phyloP scores from a whole-genome alignment of 2,329 filamentous ascomycete species.

The Ceratocystis harringtonii region DNA sequence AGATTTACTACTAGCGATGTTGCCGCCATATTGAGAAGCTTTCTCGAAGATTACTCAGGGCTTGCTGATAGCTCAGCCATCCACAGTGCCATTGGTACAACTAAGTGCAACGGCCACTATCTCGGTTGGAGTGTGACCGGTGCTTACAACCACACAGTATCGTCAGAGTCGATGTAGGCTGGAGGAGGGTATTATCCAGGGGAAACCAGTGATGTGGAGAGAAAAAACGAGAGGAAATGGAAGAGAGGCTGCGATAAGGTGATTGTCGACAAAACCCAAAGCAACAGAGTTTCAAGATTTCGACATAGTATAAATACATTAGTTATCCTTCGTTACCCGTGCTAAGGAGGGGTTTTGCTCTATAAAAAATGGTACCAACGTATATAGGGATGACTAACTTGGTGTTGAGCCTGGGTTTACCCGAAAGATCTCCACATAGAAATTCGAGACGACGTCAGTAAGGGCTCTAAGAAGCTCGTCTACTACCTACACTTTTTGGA shows the following conservation, averaged over 20 bases:
- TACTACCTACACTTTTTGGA: background rate
- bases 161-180: background rate
- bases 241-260: background rate
- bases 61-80: background rate
- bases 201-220: background rate
- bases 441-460: background rate
- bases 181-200: background rate
- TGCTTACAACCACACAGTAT: background rate
- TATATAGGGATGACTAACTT: background rate
- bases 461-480: background rate
- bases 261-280: background rate
- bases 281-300: background rate
- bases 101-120: background rate
- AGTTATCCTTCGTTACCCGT: background rate
- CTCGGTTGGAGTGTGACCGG: constrained; percentile 11
- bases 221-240: background rate
- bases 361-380: background rate
- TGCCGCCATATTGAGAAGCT: background rate
- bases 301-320: background rate
- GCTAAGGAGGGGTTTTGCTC: too few species aligned
- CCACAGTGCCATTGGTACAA: background rate
- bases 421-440: background rate
- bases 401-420: background rate
- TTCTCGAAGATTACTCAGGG: background rate
- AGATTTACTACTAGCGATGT: constrained; percentile 8